Evolutionary conservation across 352 stramenopile species (phyloP), one percentile per base, ranked within the genome.

Genomic region (Thalassiosira ordinaria): DNA sequence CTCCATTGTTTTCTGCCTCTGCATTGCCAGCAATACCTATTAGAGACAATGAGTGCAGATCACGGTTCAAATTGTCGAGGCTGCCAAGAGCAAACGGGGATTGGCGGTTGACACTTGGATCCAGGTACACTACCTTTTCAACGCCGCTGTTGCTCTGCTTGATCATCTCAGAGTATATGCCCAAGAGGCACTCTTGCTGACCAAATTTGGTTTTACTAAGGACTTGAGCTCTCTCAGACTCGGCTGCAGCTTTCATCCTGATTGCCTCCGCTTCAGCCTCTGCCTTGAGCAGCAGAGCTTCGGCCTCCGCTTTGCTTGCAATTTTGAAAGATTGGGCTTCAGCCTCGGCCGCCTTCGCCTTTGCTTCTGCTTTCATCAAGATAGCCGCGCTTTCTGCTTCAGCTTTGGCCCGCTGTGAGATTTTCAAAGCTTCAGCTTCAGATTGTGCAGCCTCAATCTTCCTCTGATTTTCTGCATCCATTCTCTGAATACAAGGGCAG

Each of bases 181-280:
- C 24, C 13, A 84, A 53, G 47, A 84, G 55, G 9, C 29, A 35
- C 62, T 81, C 52, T 61, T 84, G 69, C 31, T 68, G 26, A 35
- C 76, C 76, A 27, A 84, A 44, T 13, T 51, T 9, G 13, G 76
- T 84, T 18, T 68, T 29, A n/a, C 55, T 74, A 20, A 84, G 33
- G 20, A 81, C 33, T 44, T 75, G 16, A 1, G 76, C 76, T 1
- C 76, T 53, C 57, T 84, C 61, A 20, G 76, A 69, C 60, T 84
- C 76, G 16, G 76, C 76, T 29, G 27, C 31, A 2, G 76, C 70
- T 47, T 78, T 80, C 16, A 84, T 51, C 11, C 52, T 47, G 14
- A 81, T 80, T n/a, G 76, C 60, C 33, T 84, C 76, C 20, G 76
- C 76, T 67, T 84, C 69, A 13, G 76, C 76, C 33, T 81, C 71